Base-by-base conservation (phyloP, 164 flowering plant genomes). In the Dillenia suffruticosa region DNA sequence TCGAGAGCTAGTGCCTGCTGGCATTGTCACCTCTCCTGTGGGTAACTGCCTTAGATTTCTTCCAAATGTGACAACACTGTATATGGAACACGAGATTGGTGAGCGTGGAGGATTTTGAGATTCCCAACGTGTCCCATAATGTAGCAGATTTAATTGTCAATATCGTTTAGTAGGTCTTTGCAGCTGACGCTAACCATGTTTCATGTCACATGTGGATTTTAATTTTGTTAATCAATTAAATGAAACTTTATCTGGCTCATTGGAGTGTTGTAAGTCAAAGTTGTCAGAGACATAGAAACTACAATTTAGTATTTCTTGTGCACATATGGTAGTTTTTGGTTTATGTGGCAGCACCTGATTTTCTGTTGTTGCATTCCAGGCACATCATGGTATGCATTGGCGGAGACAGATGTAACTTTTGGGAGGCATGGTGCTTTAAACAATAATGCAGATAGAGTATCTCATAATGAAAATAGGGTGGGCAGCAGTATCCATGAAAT, bases 361-460 rank as follows among this genome's bases (percentile, higher is more conserved):
- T 32, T 32, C 40, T 69, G 22, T 54, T 62, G 56, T 24, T 44
- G 22, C 46, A 26, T 68, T 74, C 64, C 77, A 79, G 83, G 67
- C 69, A 52, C 72, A 57, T 66, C 68, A 59, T 53, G 61, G 16
- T 14, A 49, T 49, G 12, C 51, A 58, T 24, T 46, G 19, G 24
- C 51, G 62, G 76, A 68, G 49, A 47, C 61, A 32, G 54, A 53
- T 57, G 57, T 55, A 12, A 44, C 24, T 44, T 43, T 19, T 49
- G 66, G 45, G 51, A 63, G 56, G 46, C 44, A 1, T 57, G 68
- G 47, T 56, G 43, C 22, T 62, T 10, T 61, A 22, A 49, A 12
- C 49, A 44, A 47, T 46, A 69, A 67, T 70, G 61, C 68, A 47
- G 68, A 70, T 46, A 26, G 51, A 32, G 61, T 57, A 60, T 57